A percentile compares a stretch with the other conserved stretches of the same genome.
Conservation (phyloP, 306 rosid species). For the Cucurbita maxima region DNA sequence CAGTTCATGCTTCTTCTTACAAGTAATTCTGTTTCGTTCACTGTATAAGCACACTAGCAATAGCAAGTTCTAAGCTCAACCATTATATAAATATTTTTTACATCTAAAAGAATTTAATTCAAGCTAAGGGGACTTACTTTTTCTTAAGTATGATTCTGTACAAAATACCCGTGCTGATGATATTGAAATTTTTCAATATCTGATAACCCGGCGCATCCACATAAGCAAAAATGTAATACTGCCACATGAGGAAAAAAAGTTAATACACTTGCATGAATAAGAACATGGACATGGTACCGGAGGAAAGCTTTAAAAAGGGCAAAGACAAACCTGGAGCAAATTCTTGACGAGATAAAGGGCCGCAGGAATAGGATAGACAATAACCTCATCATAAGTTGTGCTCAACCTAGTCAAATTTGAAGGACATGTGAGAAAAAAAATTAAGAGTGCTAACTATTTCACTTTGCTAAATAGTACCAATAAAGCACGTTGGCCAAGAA, state of each 20-base stretch:
- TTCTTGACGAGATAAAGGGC: slow-evolving; percentile 81
- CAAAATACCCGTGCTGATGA: slow-evolving; percentile 78
- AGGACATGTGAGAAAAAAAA: neutral
- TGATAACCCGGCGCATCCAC: slow-evolving; percentile 99
- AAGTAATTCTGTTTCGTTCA: neutral
- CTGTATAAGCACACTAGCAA: neutral
- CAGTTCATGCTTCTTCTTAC: neutral
- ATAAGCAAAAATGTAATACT: slow-evolving; percentile 93
- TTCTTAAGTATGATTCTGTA: slow-evolving; percentile 88
- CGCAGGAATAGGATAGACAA: slow-evolving; percentile 86
- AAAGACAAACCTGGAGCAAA: slow-evolving; percentile 69
- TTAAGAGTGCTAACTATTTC: neutral
- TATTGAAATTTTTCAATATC: slow-evolving; percentile 78
- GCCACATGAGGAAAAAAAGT: slow-evolving; percentile 22
- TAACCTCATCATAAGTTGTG: slow-evolving; percentile 75
- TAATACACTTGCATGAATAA: slow-evolving; percentile 9
- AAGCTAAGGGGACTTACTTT: slow-evolving; percentile 22
- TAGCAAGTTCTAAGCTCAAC: neutral
- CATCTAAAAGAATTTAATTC: slow-evolving; percentile 1
- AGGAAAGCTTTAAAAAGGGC: neutral
- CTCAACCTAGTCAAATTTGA: slow-evolving; percentile 43
- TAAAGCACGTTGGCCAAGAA: neutral
- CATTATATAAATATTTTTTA: neutral
- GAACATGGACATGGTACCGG: neutral
- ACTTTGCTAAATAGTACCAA: neutral